phyloP scores from a whole-genome alignment of 2,329 filamentous ascomycete genomes.

The Ophiostoma ips region DNA sequence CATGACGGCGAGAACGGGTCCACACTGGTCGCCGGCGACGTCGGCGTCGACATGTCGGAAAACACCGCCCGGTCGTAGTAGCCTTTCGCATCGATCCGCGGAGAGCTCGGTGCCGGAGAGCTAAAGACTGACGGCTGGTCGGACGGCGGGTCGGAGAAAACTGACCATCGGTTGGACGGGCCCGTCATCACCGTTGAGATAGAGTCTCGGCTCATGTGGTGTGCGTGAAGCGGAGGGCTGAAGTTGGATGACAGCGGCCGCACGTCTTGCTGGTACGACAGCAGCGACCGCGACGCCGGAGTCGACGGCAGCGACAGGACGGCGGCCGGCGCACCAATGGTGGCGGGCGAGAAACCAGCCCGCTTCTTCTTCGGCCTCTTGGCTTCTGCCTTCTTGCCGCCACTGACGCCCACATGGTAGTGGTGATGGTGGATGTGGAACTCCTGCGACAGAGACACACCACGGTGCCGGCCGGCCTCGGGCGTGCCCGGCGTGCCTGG shows the following conservation, averaged over 20 bases:
- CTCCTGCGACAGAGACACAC: constrained; percentile 46
- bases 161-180: constrained; percentile 47
- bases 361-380: constrained; percentile 61
- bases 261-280: constrained; percentile 19
- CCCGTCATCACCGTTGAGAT: constrained; percentile 29
- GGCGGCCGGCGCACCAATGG: constrained; percentile 43
- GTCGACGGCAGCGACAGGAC: constrained; percentile 28
- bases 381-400: constrained; percentile 44
- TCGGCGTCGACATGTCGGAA: constrained; percentile 57
- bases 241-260: constrained; percentile 14
- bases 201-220: constrained; percentile 34
- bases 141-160: constrained; percentile 44
- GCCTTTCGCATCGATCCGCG: constrained; percentile 56
- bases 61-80: constrained; percentile 61
- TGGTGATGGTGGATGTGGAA: constrained; percentile 93
- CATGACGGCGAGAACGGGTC: constrained; percentile 52
- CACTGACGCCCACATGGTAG: constrained; percentile 46
- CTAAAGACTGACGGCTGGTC: constrained; percentile 54
- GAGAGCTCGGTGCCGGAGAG: constrained; percentile 71
- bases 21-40: constrained; percentile 67
- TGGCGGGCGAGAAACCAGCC: constrained; percentile 43
- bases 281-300: constrained; percentile 25
- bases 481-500: constrained; percentile 10
- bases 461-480: constrained; percentile 12
- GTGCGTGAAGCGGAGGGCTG: constrained; percentile 20